Evolutionary conservation across 371 early-diverging fungal species (phyloP).

Genomic region (Basidiobolus heterosporus): DNA sequence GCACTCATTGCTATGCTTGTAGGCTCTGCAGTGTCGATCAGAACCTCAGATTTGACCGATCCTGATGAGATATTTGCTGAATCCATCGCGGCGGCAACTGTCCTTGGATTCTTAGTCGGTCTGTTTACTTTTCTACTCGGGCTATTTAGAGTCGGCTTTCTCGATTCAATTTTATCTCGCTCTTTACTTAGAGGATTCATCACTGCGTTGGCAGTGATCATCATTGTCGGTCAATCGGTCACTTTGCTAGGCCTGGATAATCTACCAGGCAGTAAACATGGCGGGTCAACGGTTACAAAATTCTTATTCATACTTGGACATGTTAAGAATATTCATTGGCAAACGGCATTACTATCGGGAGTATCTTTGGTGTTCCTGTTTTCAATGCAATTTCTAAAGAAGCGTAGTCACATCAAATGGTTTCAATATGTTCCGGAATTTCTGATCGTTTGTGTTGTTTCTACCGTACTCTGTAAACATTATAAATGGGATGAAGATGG

Average conservation of each 20-base stretch:
- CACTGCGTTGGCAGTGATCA: slow-evolving; percentile 75
- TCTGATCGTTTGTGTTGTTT: slow-evolving; percentile 51
- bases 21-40: slow-evolving; percentile 42
- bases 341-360: slow-evolving; percentile 50
- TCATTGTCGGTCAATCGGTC: slow-evolving; percentile 70
- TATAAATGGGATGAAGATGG: slow-evolving; percentile 18
- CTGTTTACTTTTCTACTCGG: slow-evolving; percentile 78
- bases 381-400: slow-evolving; percentile 34
- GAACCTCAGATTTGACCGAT: too few relatives aligned
- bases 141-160: slow-evolving; percentile 80
- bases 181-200: slow-evolving; percentile 84
- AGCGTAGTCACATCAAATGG: slow-evolving; percentile 9
- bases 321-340: slow-evolving; percentile 33
- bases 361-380: slow-evolving; percentile 47
- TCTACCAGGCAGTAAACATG: slow-evolving; percentile 22
- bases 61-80: too few relatives aligned
- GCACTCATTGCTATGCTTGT: slow-evolving; percentile 76
- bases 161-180: slow-evolving; percentile 84
- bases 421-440: slow-evolving; percentile 70
- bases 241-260: slow-evolving; percentile 54
- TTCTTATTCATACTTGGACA: slow-evolving; percentile 35
- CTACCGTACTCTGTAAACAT: slow-evolving; percentile 7
- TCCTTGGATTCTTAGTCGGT: slow-evolving; percentile 78
- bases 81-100: slow-evolving; percentile 4
- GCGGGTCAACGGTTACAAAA: slow-evolving; percentile 54